Percentiles rank a stretch among this genome's conserved stretches.
These are phyloP conservation scores for Hydnum rufescens DNA, from an alignment of 768 basidiomycete species.

Conservation along the genomic window DNA sequence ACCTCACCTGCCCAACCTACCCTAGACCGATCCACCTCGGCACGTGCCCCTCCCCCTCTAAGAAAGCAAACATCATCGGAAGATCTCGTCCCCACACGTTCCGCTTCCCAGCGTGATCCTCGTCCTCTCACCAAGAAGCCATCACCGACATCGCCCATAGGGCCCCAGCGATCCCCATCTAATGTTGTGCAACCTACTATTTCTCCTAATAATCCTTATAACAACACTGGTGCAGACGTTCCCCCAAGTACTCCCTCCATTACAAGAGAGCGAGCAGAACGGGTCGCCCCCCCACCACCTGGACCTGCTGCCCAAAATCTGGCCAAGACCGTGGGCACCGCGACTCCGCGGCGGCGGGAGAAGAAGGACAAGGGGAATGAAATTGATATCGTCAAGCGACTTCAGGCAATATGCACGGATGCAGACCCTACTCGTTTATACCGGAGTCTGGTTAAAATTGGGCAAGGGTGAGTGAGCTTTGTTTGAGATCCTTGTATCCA, in stretches of 20 bases:
- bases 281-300: constrained; percentile 13
- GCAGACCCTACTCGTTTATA: constrained; percentile 92
- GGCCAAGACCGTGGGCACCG: constrained; percentile 31
- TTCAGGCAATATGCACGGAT: constrained; percentile 91
- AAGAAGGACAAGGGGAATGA: constrained; percentile 70
- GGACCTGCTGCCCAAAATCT: constrained; percentile 16
- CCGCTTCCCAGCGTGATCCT: constrained; percentile 13
- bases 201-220: not conserved
- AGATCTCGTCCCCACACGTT: constrained; percentile 7
- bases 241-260: constrained; percentile 14
- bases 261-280: not conserved
- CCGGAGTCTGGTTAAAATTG: constrained; percentile 86
- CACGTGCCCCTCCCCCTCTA: constrained; percentile 3
- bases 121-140: not conserved
- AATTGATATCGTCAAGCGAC: constrained; percentile 65
- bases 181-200: not conserved
- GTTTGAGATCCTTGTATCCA: not conserved
- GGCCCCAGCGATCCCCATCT: constrained; percentile 47
- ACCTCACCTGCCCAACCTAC: constrained; percentile 34
- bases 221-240: not conserved
- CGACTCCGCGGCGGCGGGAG: constrained; percentile 69
- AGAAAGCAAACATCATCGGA: not conserved
- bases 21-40: constrained; percentile 65
- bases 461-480: constrained; percentile 58
- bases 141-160: constrained; percentile 22